A percentile compares a stretch with the other conserved stretches of the same genome.
Evolutionary conservation across 2,329 filamentous ascomycete genomes (phyloP).

Genomic region (Colletotrichum gloeosporioides): DNA sequence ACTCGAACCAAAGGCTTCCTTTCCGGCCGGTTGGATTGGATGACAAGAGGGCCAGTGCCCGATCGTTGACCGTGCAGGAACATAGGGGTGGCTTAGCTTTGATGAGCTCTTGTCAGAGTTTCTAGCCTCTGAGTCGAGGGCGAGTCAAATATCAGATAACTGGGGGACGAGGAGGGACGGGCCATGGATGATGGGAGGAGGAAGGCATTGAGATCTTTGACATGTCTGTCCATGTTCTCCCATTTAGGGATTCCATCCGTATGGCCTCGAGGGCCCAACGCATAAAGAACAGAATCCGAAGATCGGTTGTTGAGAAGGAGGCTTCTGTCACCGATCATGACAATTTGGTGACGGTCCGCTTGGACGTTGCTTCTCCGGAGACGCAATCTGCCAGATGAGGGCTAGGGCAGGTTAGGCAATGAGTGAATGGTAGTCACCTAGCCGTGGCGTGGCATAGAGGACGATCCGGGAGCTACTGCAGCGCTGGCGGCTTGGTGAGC

Average conservation of each 20-base stretch:
- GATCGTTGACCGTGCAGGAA: slow-evolving; percentile 7
- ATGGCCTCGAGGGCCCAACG: background rate
- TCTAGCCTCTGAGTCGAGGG: background rate
- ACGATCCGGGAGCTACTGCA: slow-evolving; percentile 13
- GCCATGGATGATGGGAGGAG: background rate
- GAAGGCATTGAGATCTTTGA: background rate
- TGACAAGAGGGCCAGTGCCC: slow-evolving; percentile 13
- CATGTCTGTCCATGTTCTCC: background rate
- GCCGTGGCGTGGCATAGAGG: background rate
- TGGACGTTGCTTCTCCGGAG: background rate
- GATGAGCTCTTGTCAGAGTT: background rate
- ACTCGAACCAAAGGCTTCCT: background rate
- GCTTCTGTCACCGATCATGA: background rate
- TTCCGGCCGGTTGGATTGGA: slow-evolving; percentile 1
- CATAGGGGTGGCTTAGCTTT: slow-evolving; percentile 16
- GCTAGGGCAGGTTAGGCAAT: background rate
- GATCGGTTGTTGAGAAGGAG: background rate
- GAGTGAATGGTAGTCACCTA: background rate
- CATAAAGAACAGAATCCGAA: background rate
- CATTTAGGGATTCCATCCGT: background rate
- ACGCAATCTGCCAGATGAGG: background rate
- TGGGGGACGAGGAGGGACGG: background rate
- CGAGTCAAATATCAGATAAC: background rate
- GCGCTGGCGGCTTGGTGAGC: background rate
- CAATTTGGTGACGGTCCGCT: background rate